phyloP scores from a whole-genome alignment of 306 rosid genomes.

The Rosa chinensis region DNA sequence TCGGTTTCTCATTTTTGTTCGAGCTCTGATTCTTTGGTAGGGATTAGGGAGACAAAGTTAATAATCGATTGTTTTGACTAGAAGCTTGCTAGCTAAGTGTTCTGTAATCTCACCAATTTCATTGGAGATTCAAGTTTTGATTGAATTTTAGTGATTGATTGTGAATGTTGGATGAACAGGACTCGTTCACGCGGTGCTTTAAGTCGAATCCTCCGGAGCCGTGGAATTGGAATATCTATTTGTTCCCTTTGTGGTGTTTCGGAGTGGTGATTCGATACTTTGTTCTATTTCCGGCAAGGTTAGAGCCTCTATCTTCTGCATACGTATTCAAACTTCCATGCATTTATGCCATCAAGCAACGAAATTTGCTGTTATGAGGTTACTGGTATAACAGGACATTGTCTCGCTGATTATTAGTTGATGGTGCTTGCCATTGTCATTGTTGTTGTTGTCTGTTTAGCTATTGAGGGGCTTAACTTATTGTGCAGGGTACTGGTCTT shows the following conservation, averaged over 20 bases:
- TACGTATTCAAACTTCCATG: background rate
- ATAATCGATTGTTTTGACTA: background rate
- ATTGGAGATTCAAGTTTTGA: background rate
- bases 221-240: constrained; percentile 93
- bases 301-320: constrained; percentile 21
- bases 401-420: background rate
- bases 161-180: constrained; percentile 42
- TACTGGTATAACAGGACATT: background rate
- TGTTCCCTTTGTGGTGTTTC: constrained; percentile 96
- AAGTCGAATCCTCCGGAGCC: constrained; percentile 97
- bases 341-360: constrained; percentile 12
- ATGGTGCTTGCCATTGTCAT: constrained; percentile 17
- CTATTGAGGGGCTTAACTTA: constrained; percentile 9
- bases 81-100: background rate
- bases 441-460: constrained; percentile 8
- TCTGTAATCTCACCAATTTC: background rate
- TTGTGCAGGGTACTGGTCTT: constrained; percentile 76
- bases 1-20: background rate
- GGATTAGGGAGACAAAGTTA: background rate
- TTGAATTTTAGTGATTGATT: background rate
- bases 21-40: background rate
- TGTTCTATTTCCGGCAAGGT: constrained; percentile 81
- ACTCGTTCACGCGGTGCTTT: constrained; percentile 94
- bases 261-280: constrained; percentile 85
- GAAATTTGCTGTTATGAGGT: constrained; percentile 7